phyloP scores from a whole-genome alignment of 805 yeast genomes.

The Spathaspora passalidarum region DNA sequence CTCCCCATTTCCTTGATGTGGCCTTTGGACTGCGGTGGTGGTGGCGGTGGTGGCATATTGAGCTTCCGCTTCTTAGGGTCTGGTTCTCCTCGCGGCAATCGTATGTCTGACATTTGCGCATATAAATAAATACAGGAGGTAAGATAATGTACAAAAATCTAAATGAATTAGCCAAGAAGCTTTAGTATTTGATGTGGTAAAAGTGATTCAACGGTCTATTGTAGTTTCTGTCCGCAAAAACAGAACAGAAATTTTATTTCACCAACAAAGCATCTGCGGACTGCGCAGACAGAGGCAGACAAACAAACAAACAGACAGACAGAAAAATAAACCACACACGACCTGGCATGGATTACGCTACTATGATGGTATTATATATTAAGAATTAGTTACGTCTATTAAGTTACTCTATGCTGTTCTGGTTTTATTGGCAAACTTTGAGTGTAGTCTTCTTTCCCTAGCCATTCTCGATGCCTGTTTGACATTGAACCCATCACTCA shows the following conservation, averaged over 20 bases:
- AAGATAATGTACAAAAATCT: too few relatives aligned
- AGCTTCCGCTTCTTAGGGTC: neutral
- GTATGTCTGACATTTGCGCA: slow-evolving; percentile 1
- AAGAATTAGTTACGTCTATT: neutral
- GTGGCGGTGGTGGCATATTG: neutral
- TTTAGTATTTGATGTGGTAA: too few relatives aligned
- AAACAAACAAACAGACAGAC: too few relatives aligned
- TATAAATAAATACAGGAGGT: too few relatives aligned
- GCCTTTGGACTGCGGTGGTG: slow-evolving; percentile 4
- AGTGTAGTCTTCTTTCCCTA: slow-evolving; percentile 29
- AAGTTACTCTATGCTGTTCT: neutral
- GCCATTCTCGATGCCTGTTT: slow-evolving; percentile 44
- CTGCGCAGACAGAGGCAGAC: too few relatives aligned
- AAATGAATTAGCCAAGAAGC: too few relatives aligned
- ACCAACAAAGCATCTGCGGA: neutral
- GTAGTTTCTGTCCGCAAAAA: neutral
- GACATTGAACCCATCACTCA: slow-evolving; percentile 84
- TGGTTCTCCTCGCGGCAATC: neutral
- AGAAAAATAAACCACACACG: too few relatives aligned
- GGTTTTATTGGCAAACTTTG: slow-evolving; percentile 14
- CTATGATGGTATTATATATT: neutral
- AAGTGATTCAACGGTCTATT: neutral
- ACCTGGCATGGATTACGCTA: neutral
- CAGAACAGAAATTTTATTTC: neutral
- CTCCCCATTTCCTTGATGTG: slow-evolving; percentile 23